phyloP scores from a whole-genome alignment of 768 basidiomycete species.

The Hericium erinaceus region DNA sequence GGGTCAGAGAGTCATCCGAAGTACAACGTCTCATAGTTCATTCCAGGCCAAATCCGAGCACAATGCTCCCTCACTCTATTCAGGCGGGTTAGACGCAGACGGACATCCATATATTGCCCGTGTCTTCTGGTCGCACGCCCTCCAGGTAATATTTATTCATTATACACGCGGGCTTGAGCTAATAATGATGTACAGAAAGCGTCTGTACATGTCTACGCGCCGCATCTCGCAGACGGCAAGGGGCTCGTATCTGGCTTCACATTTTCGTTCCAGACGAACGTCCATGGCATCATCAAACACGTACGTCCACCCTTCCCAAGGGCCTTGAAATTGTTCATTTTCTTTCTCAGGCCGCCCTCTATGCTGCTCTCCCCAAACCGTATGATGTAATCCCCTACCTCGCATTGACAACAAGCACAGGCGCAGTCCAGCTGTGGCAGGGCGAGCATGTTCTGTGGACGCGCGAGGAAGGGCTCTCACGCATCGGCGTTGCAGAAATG shows the following conservation, averaged over 20 bases:
- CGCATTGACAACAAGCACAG: slow-evolving; percentile 62
- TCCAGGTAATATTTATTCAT: slow-evolving; percentile 32
- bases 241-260: slow-evolving; percentile 41
- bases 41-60: slow-evolving; percentile 32
- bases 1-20: slow-evolving; percentile 13
- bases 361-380: slow-evolving; percentile 33
- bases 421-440: slow-evolving; percentile 69
- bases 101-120: slow-evolving; percentile 50
- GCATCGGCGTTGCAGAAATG: slow-evolving; percentile 54
- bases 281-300: slow-evolving; percentile 60
- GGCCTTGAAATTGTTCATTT: neutral
- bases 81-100: slow-evolving; percentile 42
- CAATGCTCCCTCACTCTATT: slow-evolving; percentile 42
- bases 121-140: slow-evolving; percentile 54
- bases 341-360: slow-evolving; percentile 38
- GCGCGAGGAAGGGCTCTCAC: slow-evolving; percentile 71
- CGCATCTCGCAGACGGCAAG: slow-evolving; percentile 35
- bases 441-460: slow-evolving; percentile 56
- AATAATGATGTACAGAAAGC: slow-evolving; percentile 35
- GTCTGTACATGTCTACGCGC: slow-evolving; percentile 42
- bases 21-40: neutral
- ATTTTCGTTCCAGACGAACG: slow-evolving; percentile 56
- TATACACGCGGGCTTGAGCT: slow-evolving; percentile 1
- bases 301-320: slow-evolving; percentile 29
- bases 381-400: slow-evolving; percentile 31